Evolutionary conservation across 2,329 filamentous ascomycete species (phyloP), one percentile per base, ranked within the genome.

Genomic region (Xylariomycetidae sp.): DNA sequence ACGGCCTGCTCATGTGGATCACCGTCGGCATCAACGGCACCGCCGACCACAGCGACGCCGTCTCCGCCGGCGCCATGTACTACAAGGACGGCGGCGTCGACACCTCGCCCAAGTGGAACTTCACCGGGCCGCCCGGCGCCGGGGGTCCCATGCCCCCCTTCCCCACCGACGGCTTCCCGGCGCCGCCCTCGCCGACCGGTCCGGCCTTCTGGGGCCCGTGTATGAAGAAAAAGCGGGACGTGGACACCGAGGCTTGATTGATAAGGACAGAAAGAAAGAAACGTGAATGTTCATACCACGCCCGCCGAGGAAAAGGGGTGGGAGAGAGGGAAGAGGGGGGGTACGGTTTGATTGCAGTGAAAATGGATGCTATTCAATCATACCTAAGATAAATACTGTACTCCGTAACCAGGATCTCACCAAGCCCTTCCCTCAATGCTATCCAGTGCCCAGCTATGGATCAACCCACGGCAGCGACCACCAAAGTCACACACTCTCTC

Each of bases 1-100:
- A 74, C 33, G 72, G 72, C 16, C 41, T 76, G 20, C 57, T 76
- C 33, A 66, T 60, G 18, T 76, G 70, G 70, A 65, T 73, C 38
- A 61, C 63, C 1, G 49, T 74, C 30, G 71, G 65, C 8, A 62
- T 75, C 34, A 62, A 72, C 44, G 37, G 54, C 5, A 57, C 58
- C 3, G 50, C 58, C 20, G 49, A 59, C 13, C 41, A 49, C 27
- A 34, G 38, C 31, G 22, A 19, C 5, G n/a, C 30, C 25, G 34
- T 33, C 10, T 31, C 38, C 11, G 22, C 46, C 9, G 46, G 47
- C n/a, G 44, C 44, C 16, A 39, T 37, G 31, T 48, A 49, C 31
- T 42, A 45, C 30, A 34, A 37, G 22, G 46, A 40, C 4, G 49
- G 49, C 15, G 46, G 46, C 31, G 45, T 48, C 23, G 45, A 45